Evolutionary conservation across 2,329 filamentous ascomycete genomes (phyloP).

Genomic region (Cladosporium sp.): DNA sequence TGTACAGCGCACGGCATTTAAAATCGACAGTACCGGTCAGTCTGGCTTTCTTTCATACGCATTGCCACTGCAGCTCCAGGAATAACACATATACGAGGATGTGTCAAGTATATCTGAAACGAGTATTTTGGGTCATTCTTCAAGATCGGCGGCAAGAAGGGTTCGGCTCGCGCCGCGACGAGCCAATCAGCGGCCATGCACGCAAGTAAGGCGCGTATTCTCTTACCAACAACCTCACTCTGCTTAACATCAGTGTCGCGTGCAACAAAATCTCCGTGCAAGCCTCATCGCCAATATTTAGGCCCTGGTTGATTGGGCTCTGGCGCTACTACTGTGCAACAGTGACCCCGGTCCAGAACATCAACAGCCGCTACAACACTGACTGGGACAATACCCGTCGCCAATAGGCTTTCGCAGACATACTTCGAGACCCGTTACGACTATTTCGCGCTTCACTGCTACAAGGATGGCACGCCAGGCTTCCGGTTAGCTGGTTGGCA

Average conservation of each 20-base stretch:
- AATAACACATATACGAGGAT: background rate
- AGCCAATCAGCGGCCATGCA: background rate
- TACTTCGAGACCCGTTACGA: background rate
- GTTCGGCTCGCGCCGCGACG: background rate
- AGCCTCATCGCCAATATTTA: background rate
- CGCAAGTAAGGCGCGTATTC: background rate
- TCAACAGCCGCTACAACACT: background rate
- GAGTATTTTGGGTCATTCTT: background rate
- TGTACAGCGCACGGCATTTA: background rate
- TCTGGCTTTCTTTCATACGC: background rate
- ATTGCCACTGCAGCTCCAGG: background rate
- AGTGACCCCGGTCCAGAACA: background rate
- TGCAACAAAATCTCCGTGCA: background rate
- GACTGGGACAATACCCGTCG: background rate
- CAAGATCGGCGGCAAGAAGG: conserved; percentile 1
- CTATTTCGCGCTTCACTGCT: background rate
- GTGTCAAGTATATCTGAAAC: background rate
- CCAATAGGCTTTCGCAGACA: background rate
- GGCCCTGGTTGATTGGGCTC: background rate
- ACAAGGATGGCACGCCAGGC: background rate
- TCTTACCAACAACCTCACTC: conserved; percentile 7
- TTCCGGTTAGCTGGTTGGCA: background rate
- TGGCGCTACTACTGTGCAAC: background rate
- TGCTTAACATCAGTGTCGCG: background rate
- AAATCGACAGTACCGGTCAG: background rate